Conservation (phyloP, 208 protist species). For the Trypanosoma mega region DNA sequence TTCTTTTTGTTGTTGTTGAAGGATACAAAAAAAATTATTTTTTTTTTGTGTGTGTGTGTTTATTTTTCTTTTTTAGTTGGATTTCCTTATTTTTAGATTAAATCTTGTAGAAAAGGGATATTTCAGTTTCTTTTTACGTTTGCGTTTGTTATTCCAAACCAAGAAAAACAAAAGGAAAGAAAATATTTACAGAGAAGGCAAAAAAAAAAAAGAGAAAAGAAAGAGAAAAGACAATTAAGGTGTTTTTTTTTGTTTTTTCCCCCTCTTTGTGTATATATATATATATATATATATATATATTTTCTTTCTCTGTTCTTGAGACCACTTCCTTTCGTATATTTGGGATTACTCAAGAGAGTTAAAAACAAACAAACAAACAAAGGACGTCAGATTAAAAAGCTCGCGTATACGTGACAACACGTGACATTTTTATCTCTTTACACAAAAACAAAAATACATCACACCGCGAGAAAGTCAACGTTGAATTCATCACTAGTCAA, state of each 20-base stretch:
- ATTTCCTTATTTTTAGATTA: no score
- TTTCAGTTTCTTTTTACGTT: no score
- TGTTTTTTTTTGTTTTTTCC: conserved; percentile 2
- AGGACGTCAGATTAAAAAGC: no score
- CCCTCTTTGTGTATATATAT: conserved; percentile 8
- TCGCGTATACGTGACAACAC: no score
- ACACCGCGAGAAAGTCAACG: background rate
- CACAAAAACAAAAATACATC: background rate
- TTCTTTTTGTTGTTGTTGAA: background rate
- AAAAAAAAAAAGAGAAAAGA: conserved; percentile 19
- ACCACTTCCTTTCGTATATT: no score
- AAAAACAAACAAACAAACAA: no score
- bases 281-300: background rate
- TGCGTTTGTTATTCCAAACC: no score
- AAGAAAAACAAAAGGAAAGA: conserved; percentile 6
- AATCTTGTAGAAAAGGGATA: no score
- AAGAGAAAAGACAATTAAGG: no score
- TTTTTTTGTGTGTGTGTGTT: conserved; percentile 2
- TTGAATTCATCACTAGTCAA: no score
- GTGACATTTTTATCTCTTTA: background rate
- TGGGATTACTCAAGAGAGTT: no score
- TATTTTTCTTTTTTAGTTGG: conserved; percentile 2
- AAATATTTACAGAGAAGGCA: conserved; percentile 13
- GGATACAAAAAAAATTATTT: background rate
- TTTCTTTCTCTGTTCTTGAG: no score